phyloP scores from a whole-genome alignment of 768 basidiomycete genomes.

The Lyophyllum shimeji region DNA sequence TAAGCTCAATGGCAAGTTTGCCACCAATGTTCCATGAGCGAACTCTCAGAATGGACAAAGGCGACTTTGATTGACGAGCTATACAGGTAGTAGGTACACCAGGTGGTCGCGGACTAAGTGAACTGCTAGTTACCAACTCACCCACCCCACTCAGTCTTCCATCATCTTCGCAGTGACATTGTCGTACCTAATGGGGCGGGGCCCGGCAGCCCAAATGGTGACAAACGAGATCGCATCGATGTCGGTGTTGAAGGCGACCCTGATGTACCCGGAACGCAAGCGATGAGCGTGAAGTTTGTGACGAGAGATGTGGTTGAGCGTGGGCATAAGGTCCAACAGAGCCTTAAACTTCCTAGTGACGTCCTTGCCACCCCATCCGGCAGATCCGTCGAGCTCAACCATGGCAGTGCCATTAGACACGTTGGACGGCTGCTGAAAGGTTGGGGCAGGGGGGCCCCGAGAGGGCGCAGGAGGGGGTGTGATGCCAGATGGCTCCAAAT shows the following conservation, averaged over 20 bases:
- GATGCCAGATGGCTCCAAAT: no score
- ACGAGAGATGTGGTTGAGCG: background rate
- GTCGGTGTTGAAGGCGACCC: background rate
- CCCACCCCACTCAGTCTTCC: background rate
- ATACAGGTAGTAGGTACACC: background rate
- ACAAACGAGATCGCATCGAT: background rate
- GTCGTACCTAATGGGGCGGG: background rate
- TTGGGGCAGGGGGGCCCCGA: background rate
- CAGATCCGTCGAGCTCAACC: background rate
- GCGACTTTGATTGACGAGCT: background rate
- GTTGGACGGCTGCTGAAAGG: background rate
- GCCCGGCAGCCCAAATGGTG: background rate
- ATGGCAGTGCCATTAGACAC: background rate
- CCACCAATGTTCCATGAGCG: conserved; percentile 1
- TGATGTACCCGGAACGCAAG: background rate
- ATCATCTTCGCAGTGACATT: background rate
- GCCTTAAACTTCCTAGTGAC: background rate
- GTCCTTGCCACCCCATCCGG: background rate
- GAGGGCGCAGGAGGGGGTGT: background rate
- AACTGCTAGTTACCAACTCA: background rate
- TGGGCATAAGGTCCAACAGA: background rate
- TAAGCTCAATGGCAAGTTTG: background rate
- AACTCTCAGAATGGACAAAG: background rate
- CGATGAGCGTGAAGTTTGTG: background rate
- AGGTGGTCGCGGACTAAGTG: background rate